These are phyloP conservation scores for Cornus kousa DNA, from an alignment of 148 eudicot species.

Conservation along the genomic window DNA sequence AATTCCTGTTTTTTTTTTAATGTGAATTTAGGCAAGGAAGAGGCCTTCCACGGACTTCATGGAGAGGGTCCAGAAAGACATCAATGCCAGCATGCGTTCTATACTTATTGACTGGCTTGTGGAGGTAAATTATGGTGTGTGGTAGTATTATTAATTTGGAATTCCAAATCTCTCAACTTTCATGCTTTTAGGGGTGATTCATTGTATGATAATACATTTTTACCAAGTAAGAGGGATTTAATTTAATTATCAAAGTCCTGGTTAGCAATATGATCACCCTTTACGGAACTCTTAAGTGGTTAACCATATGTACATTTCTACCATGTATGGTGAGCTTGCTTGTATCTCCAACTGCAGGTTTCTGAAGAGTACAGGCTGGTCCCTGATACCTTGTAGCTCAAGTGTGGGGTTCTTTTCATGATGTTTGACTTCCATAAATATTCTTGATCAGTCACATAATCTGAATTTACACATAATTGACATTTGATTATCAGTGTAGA, in stretches of 20 bases:
- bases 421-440: no score
- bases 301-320: neutral
- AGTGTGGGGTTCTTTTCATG: no score
- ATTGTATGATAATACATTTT: neutral
- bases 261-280: neutral
- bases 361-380: conserved; percentile 95
- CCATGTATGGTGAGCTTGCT: neutral
- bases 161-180: no score
- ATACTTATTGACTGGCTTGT: conserved; percentile 96
- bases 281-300: neutral
- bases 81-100: conserved; percentile 90
- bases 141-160: neutral
- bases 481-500: no score
- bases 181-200: neutral
- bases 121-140: conserved; percentile 54
- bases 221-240: neutral
- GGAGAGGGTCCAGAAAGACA: conserved; percentile 86
- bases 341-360: conserved; percentile 48
- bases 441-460: no score
- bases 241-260: neutral
- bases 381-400: conserved; percentile 91
- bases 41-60: conserved; percentile 77
- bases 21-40: conserved; percentile 58
- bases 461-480: no score
- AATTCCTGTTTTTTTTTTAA: neutral